phyloP scores from a whole-genome alignment of 805 yeast genomes.

The Sugiyamaella mastotermitis region DNA sequence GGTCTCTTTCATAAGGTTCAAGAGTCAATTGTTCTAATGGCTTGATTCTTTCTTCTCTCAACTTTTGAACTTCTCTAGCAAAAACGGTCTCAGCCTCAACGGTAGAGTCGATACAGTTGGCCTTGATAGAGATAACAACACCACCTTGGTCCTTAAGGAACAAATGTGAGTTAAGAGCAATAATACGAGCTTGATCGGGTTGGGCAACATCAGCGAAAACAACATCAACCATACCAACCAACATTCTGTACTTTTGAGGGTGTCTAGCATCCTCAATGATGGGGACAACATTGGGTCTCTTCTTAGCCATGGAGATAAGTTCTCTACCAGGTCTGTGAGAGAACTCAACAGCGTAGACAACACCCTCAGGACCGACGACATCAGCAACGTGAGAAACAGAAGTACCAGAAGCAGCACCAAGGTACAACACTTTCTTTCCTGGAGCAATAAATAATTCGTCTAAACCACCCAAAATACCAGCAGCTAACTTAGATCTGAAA shows the following conservation, averaged over 20 bases:
- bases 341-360: conserved; percentile 98
- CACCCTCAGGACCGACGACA: conserved; percentile 98
- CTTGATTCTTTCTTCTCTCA: conserved; percentile 97
- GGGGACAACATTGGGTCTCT: conserved; percentile 98
- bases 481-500: conserved; percentile 98
- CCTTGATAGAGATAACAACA: conserved; percentile 97
- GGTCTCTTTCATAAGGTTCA: conserved; percentile 99
- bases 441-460: conserved; percentile 97
- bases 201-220: conserved; percentile 99
- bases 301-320: conserved; percentile 98
- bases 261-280: conserved; percentile 99
- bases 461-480: conserved; percentile 99
- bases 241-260: conserved; percentile 99
- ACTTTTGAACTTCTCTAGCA: conserved; percentile 98
- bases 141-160: conserved; percentile 98
- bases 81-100: conserved; percentile 99
- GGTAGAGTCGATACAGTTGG: conserved; percentile 99
- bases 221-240: conserved; percentile 96
- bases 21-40: conserved; percentile 97
- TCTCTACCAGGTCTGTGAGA: conserved; percentile 99
- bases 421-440: conserved; percentile 93
- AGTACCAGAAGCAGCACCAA: conserved; percentile 99
- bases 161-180: conserved; percentile 96
- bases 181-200: conserved; percentile 99
- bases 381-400: conserved; percentile 98